phyloP scores from a whole-genome alignment of 1,139 yeast species.

The Yamadazyma taylorii region DNA sequence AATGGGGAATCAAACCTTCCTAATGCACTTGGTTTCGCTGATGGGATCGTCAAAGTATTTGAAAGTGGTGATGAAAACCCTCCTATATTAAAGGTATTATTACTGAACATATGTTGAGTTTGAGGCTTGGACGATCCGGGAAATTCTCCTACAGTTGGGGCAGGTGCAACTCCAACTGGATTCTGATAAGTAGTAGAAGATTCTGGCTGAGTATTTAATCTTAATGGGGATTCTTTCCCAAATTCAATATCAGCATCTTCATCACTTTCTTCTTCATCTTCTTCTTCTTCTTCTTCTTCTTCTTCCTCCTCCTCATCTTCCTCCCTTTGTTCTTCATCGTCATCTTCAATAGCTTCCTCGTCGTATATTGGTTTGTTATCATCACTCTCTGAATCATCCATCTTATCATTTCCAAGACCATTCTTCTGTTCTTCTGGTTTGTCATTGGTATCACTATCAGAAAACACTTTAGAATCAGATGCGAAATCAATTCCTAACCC shows the following conservation, averaged over 20 bases:
- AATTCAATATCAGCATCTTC: conserved; percentile 32
- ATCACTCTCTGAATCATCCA: conserved; percentile 3
- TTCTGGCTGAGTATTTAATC: conserved; percentile 28
- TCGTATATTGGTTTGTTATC: conserved; percentile 1
- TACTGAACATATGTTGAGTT: conserved; percentile 6
- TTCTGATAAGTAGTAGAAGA: no score
- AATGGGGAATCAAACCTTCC: conserved; percentile 33
- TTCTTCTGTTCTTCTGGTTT: not conserved
- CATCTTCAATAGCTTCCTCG: conserved; percentile 3
- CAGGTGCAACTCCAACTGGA: conserved; percentile 6
- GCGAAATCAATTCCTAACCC: conserved; percentile 16
- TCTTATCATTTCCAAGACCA: not conserved
- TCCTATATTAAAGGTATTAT: conserved; percentile 16
- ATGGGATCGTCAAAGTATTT: conserved; percentile 9
- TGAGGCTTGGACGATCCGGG: conserved; percentile 6
- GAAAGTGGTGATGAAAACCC: conserved; percentile 29
- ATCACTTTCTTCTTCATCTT: conserved; percentile 34
- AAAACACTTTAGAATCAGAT: conserved; percentile 13
- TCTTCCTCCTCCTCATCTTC: conserved; percentile 16
- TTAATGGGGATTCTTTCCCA: conserved; percentile 27
- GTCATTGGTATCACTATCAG: conserved; percentile 22
- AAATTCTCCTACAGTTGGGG: conserved; percentile 2
- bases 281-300: conserved; percentile 18
- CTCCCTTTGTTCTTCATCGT: no score
- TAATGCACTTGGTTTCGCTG: conserved; percentile 10